A percentile compares a stretch with the other conserved stretches of the same genome.
These are phyloP conservation scores for Jatropha multifida DNA, from an alignment of 441 rosid genomes.

Conservation along the genomic window DNA sequence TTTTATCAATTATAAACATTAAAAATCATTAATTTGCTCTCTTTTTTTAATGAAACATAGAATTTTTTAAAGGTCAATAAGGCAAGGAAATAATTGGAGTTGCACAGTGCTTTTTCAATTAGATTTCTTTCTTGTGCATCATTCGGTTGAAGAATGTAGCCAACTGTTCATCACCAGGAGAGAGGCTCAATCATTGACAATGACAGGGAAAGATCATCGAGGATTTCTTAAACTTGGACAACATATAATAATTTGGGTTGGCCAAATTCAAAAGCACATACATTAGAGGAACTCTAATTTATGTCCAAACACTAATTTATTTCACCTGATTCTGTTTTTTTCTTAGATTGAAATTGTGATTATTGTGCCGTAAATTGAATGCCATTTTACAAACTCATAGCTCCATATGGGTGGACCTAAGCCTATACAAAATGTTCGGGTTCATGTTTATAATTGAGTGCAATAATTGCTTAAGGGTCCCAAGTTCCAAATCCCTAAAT, in stretches of 20 bases:
- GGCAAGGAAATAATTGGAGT: neutral
- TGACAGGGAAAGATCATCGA: neutral
- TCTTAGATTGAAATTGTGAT: too few species aligned
- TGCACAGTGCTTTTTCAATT: neutral
- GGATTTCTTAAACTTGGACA: too few species aligned
- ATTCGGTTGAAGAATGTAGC: too few species aligned
- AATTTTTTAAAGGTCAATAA: neutral
- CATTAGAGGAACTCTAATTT: too few species aligned
- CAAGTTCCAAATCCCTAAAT: slow-evolving; percentile 36
- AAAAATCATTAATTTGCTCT: too few species aligned
- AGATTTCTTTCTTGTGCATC: neutral
- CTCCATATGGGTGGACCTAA: neutral
- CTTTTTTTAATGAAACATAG: too few species aligned
- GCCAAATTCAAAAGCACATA: too few species aligned
- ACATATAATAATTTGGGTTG: too few species aligned
- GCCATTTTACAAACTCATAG: too few species aligned
- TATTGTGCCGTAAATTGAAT: too few species aligned
- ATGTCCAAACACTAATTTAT: neutral
- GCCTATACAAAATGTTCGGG: slow-evolving; percentile 5
- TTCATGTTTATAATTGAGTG: slow-evolving; percentile 29
- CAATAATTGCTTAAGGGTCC: slow-evolving; percentile 38
- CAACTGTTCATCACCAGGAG: neutral
- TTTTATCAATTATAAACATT: too few species aligned
- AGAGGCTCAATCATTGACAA: neutral
- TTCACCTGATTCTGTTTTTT: too few species aligned